Percentiles rank a stretch among this genome's conserved stretches.
Evolutionary conservation across 2,329 filamentous ascomycete genomes (phyloP).

Genomic region (Apiospora arundinis): DNA sequence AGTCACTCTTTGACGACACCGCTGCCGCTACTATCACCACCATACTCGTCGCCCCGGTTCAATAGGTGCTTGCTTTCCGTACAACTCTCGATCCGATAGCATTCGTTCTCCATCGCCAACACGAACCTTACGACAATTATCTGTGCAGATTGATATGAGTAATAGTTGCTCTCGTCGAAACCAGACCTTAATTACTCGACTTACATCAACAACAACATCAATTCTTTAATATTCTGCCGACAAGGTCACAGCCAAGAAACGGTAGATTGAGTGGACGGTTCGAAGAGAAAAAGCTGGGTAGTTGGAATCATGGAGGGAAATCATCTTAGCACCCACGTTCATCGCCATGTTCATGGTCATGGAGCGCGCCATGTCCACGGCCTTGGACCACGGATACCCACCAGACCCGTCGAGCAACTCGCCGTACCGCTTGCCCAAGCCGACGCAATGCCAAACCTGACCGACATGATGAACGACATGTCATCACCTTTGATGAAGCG

Average conservation of each 20-base stretch:
- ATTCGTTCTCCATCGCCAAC: constrained; percentile 1
- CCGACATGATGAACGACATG: constrained; percentile 6
- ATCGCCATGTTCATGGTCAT: constrained; percentile 28
- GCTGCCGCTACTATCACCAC: constrained; percentile 6
- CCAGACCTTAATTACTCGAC: constrained; percentile 1
- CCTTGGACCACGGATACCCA: constrained; percentile 32
- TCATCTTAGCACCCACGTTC: constrained; percentile 22
- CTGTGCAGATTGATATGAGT: constrained; percentile 1
- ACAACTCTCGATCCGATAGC: constrained; percentile 1
- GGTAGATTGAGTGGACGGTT: constrained; percentile 10
- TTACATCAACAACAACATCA: constrained; percentile 17
- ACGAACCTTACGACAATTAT: constrained; percentile 1
- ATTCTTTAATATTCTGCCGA: constrained; percentile 18
- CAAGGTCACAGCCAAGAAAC: not conserved
- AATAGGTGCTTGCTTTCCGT: constrained; percentile 9
- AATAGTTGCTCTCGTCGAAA: not conserved
- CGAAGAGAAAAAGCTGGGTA: constrained; percentile 9
- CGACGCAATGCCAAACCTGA: constrained; percentile 9
- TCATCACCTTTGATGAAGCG: not conserved
- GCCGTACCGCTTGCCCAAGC: constrained; percentile 24
- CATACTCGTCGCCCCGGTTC: not conserved
- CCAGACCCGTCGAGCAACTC: constrained; percentile 26
- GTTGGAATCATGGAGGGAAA: constrained; percentile 25
- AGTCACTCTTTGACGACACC: constrained; percentile 35
- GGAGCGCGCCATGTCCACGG: constrained; percentile 33